These are phyloP conservation scores for Drechslerella coelobrocha DNA, from an alignment of 2,329 filamentous ascomycete genomes.

Conservation along the genomic window DNA sequence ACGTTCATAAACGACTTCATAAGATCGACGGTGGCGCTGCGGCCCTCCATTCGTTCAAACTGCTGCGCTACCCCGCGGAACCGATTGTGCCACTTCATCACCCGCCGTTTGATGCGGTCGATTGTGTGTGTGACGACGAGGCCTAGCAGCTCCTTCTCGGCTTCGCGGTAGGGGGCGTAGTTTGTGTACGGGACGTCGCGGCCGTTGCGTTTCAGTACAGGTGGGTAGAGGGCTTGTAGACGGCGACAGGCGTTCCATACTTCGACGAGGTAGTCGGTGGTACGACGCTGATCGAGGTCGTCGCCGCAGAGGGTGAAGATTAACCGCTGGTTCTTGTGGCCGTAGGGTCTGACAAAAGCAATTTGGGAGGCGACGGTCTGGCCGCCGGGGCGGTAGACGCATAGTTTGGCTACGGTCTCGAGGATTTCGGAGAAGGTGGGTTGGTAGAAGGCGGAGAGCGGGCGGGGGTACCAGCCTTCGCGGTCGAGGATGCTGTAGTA, in stretches of 20 bases:
- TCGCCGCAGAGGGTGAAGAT: slow-evolving; percentile 22
- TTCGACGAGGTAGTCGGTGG: slow-evolving; percentile 6
- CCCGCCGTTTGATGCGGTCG: slow-evolving; percentile 25
- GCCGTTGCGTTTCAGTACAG: slow-evolving; percentile 10
- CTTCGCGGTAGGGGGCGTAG: slow-evolving; percentile 16
- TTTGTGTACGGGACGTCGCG: slow-evolving; percentile 13
- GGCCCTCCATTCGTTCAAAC: slow-evolving; percentile 15
- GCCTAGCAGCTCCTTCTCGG: slow-evolving; percentile 27
- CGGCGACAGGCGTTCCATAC: slow-evolving; percentile 11
- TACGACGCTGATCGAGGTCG: slow-evolving; percentile 3
- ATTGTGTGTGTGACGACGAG: slow-evolving; percentile 31
- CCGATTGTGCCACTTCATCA: slow-evolving; percentile 35
- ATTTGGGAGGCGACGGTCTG: slow-evolving; percentile 22
- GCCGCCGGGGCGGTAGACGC: slow-evolving; percentile 19
- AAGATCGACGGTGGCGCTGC: slow-evolving; percentile 17
- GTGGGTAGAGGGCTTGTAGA: slow-evolving; percentile 20
- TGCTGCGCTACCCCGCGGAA: slow-evolving; percentile 17
- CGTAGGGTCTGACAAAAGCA: slow-evolving; percentile 16
- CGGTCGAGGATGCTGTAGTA: slow-evolving; percentile 25
- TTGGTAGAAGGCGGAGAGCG: slow-evolving; percentile 16
- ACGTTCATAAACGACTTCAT: slow-evolving; percentile 29
- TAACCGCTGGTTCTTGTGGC: slow-evolving; percentile 3
- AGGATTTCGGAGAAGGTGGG: slow-evolving; percentile 25
- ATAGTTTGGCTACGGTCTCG: slow-evolving; percentile 20
- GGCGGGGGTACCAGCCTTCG: slow-evolving; percentile 16